These are phyloP conservation scores for Solanum sejunctum DNA, from an alignment of 257 asterid genomes.

Conservation along the genomic window DNA sequence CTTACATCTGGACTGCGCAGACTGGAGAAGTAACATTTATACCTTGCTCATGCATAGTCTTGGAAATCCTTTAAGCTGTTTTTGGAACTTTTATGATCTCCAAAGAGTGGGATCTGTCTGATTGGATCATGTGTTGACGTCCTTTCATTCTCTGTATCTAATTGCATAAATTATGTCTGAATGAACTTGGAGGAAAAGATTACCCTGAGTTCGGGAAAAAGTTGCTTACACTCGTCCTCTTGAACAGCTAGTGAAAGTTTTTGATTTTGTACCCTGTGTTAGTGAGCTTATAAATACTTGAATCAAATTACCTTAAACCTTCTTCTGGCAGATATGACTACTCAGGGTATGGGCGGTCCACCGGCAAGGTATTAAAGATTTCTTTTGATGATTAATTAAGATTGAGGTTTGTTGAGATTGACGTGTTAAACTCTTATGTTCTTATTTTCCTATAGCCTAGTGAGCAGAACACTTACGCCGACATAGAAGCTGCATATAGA, in stretches of 20 bases:
- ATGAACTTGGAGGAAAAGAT: background rate
- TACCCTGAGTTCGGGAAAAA: background rate
- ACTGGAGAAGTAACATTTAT: background rate
- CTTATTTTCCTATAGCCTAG: slow-evolving; percentile 43
- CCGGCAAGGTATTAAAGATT: slow-evolving; percentile 72
- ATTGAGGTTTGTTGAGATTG: background rate
- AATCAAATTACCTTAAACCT: background rate
- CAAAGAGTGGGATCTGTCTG: background rate
- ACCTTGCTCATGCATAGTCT: background rate
- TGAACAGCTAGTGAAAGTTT: background rate
- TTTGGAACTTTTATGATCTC: background rate
- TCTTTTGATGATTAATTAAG: background rate
- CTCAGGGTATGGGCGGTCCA: slow-evolving; percentile 88
- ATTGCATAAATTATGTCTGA: background rate
- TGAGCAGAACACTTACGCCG: slow-evolving; percentile 88
- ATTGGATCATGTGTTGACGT: background rate
- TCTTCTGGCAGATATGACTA: slow-evolving; percentile 65
- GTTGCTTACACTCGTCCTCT: background rate
- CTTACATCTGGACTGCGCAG: background rate
- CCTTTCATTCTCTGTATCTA: background rate
- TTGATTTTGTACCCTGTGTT: background rate
- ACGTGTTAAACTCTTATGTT: slow-evolving; percentile 11
- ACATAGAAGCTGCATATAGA: slow-evolving; percentile 85
- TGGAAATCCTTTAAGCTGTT: background rate
- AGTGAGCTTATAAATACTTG: background rate